Evolutionary conservation across 2,329 filamentous ascomycete species (phyloP), one percentile per base, ranked within the genome.

Genomic region (Fusarium sp.): DNA sequence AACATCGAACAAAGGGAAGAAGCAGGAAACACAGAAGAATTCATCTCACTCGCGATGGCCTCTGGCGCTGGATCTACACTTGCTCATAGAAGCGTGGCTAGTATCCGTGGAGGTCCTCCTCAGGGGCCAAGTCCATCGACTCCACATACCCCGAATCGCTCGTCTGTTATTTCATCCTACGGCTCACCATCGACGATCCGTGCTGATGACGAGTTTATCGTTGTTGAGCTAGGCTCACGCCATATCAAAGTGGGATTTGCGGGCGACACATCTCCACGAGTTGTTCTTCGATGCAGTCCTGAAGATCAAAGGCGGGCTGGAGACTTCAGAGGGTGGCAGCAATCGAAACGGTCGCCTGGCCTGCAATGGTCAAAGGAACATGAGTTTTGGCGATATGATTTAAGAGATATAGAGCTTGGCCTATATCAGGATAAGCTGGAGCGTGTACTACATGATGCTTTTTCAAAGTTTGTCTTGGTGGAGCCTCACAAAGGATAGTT

Each of bases 381-480:
- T 74, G 91, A 98, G 84, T 85, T 98, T 44, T 99, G 95, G 91
- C 88, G 88, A 63, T 88, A 90, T 75, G 93, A 98, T 79, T 77
- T 97, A 67, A 88, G 91, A 59, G 86, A 89, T 15, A 79, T 93
- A 18, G 93, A 98, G 78, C 79, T 97, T 66, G 94, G 91, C 0
- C 83, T 98, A 51, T 89, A 98, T 2, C 91, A 92, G 71, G 95
- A 98, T 80, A 95, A 93, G 82, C 87, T 99, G 59, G 96, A 98
- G 81, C 88, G 95, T 58, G 90, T 92, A 12, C 82, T 98, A 76
- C 88, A 95, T 59, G 93, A 95, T 75, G 91, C 93, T 16, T 95
- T 96, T 79, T 92, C 92, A 71, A 95, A 92, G 87, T 95, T 88
- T 79, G 66, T 45, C 42, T 39, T n/a, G 22, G 20, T 20, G 12